Conservation (phyloP, 805 yeast species). For the Candida argentea region DNA sequence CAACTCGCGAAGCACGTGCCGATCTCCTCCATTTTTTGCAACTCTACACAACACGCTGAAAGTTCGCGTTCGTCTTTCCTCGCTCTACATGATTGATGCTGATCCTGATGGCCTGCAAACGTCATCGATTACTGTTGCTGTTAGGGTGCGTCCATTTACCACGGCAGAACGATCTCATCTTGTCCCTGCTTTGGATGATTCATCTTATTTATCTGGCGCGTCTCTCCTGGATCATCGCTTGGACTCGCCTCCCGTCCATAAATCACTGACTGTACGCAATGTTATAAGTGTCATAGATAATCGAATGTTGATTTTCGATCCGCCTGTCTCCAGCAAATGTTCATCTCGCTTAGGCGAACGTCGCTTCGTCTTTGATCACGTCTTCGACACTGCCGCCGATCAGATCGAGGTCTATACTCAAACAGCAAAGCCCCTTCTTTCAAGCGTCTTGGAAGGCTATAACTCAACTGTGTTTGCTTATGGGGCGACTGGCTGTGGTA, state of each 20-base stretch:
- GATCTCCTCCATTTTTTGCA: no score
- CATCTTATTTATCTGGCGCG: constrained; percentile 45
- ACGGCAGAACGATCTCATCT: constrained; percentile 40
- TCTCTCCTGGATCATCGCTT: constrained; percentile 24
- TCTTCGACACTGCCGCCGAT: constrained; percentile 56
- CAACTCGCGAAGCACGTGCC: no score
- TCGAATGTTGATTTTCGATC: constrained; percentile 79
- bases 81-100: no score
- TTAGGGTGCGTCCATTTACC: constrained; percentile 80
- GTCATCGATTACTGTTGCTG: constrained; percentile 70
- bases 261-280: constrained; percentile 51
- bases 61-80: no score
- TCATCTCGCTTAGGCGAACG: constrained; percentile 56
- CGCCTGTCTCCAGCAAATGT: constrained; percentile 60
- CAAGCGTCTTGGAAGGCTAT: constrained; percentile 70
- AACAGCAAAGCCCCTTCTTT: constrained; percentile 66
- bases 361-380: constrained; percentile 69
- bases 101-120: no score
- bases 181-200: constrained; percentile 27
- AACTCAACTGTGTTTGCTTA: constrained; percentile 92
- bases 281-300: constrained; percentile 77
- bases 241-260: constrained; percentile 7
- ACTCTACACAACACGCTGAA: no score
- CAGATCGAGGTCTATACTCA: constrained; percentile 59
- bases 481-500: constrained; percentile 98